Evolutionary conservation across 805 yeast genomes (phyloP), one percentile per base, ranked within the genome.

Genomic region (Naumovozyma baii): DNA sequence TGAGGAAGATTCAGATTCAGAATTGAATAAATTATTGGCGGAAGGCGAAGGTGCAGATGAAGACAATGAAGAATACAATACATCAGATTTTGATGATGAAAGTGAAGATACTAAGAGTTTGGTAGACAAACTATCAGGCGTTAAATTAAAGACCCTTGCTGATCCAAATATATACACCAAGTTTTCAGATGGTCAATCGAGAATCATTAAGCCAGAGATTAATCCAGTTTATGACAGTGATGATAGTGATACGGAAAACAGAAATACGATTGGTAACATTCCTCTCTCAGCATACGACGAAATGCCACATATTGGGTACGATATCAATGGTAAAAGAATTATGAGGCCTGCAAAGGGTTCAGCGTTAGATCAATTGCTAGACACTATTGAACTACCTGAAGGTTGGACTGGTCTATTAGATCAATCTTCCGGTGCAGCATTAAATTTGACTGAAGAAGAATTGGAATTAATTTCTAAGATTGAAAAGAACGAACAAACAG

Each of bases 321-420:
- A 86, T 60, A 88, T 92, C 54, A 92, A 92, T 59, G 98, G 99
- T 55, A 90, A 88, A 60, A 77, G 98, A 57, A 88, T 92, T 57
- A 90, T 92, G 97, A 78, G 99, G 62, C 99, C 99, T 10, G 98
- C 97, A 8, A 82, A 85, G 54, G 95, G 96, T 12, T 78, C 94
- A 42, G 98, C 97, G 1, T 72, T 92, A 48, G 97, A 92, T 55
- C 83, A 81, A 54, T 72, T 92, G 46, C 67, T 92, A 48, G 98
- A 90, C 55, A 70, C 79, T 22, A 92, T 92, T 44, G 99, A 92
- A 45, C 69, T 92, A 47, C 98, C 98, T 12, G 94, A 85, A 63
- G 98, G 98, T 18, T 92, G 97, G 97, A 92, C 98, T 13, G 99
- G 99, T 35, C 70, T 92, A 45, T 66, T 90, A 45, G 97, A 92